phyloP scores from a whole-genome alignment of 352 stramenopile genomes.

The Albugo candida region DNA sequence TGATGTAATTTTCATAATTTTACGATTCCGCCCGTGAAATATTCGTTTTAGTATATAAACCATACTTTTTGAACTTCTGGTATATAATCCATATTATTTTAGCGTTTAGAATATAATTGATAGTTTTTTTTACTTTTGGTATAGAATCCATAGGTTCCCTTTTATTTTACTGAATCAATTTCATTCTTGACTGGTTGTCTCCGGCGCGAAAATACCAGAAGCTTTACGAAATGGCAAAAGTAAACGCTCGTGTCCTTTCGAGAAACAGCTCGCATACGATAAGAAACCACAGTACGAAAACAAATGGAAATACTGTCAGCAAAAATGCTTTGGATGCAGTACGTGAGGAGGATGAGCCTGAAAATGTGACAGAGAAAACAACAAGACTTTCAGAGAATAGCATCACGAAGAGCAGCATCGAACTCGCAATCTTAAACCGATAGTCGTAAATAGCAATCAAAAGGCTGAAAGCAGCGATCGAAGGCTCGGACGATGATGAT shows the following conservation, averaged over 20 bases:
- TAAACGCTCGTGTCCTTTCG: slow-evolving; percentile 67
- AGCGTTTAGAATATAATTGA: too few species aligned
- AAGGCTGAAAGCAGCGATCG: slow-evolving; percentile 36
- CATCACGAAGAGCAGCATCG: slow-evolving; percentile 35
- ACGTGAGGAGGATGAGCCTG: slow-evolving; percentile 22
- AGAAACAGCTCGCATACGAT: slow-evolving; percentile 73
- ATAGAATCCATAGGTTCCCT: too few species aligned
- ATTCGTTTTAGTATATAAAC: too few species aligned
- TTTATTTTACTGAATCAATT: too few species aligned
- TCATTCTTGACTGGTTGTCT: too few species aligned
- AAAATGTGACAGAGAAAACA: slow-evolving; percentile 26
- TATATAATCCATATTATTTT: too few species aligned
- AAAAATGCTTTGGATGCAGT: slow-evolving; percentile 31
- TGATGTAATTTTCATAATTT: too few species aligned
- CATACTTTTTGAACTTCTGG: too few species aligned
- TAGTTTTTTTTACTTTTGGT: too few species aligned
- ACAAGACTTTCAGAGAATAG: slow-evolving; percentile 53
- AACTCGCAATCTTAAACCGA: slow-evolving; percentile 11
- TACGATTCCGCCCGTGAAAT: too few species aligned
- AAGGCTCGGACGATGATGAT: slow-evolving; percentile 73
- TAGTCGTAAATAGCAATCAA: slow-evolving; percentile 14
- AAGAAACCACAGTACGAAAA: slow-evolving; percentile 75
- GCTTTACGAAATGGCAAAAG: slow-evolving; percentile 47
- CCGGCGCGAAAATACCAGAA: slow-evolving; percentile 57
- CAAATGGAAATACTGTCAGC: slow-evolving; percentile 9